These are phyloP conservation scores for Oryza officinalis DNA, from an alignment of 176 grass and related monocot species.

Conservation along the genomic window DNA sequence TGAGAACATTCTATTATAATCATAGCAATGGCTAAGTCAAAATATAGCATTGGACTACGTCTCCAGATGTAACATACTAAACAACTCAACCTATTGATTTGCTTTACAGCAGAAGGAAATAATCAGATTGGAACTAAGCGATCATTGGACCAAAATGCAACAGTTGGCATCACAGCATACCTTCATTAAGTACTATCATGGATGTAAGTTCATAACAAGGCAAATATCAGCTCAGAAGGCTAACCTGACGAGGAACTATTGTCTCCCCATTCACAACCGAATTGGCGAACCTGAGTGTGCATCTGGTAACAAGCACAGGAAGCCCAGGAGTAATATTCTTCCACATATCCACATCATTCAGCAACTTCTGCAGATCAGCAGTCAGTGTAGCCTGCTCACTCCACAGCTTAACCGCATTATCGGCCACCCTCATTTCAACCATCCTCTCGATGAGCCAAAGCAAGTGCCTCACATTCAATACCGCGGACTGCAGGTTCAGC, in stretches of 20 bases:
- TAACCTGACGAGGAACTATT: constrained; percentile 76
- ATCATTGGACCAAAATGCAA: neutral
- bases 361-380: constrained; percentile 69
- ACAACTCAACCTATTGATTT: neutral
- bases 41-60: constrained; percentile 9
- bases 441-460: constrained; percentile 91
- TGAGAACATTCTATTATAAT: neutral
- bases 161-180: neutral
- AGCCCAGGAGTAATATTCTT: constrained; percentile 85
- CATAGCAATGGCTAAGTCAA: neutral
- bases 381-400: constrained; percentile 68
- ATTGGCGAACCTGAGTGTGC: constrained; percentile 67
- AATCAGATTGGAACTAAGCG: neutral
- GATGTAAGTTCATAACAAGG: neutral
- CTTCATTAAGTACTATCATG: neutral
- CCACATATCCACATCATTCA: constrained; percentile 83
- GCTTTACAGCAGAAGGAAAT: constrained; percentile 11
- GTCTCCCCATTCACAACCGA: constrained; percentile 65
- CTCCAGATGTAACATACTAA: neutral
- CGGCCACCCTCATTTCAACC: constrained; percentile 71
- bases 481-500: constrained; percentile 72
- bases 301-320: constrained; percentile 61
- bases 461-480: constrained; percentile 65
- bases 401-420: constrained; percentile 67
- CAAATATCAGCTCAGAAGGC: constrained; percentile 12